Base-by-base conservation (phyloP, 768 basidiomycete genomes). In the Termitomyces sp. region DNA sequence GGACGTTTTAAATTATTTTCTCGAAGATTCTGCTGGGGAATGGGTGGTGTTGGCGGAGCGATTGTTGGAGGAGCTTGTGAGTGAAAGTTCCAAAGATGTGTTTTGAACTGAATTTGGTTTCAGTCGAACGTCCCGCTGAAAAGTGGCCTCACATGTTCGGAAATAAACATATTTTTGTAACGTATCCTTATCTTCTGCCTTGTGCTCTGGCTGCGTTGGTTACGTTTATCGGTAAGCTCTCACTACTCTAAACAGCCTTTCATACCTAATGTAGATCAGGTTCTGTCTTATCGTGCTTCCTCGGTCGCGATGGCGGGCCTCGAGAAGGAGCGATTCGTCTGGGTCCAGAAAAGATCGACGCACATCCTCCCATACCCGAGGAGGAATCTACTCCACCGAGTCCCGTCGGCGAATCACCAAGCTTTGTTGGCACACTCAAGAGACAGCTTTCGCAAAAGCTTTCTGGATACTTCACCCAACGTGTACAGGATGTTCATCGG, bases 11-110 rank as follows among this genome's bases (percentile, higher is more conserved):
- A 58, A 55, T 44, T 29, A 49, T 53, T 28, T 42, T 33, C 57
- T 50, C 56, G 31, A 56, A 92, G 90, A 12, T 97, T 96, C 70
- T 92, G 87, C 63, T 97, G 96, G 97, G 95, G 94, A 59, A 83
- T 98, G 62, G 97, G 96, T 60, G 97, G 95, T 82, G 92, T 94
- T 13, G 83, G 87, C 47, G 93, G 93, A 45, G 89, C 90, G 47
- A 88, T 94, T 53, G 80, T 95, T 31, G 94, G 92, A 60, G 91
- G 91, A 64, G 75, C 85, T 64, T 87, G 92, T 92, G 62, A 70
- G 90, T 77, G 56, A 49, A 49, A 33, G 8, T 31, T 9, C 41
- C 61, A 20, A 44, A 28, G 13, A 28, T 37, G 18, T 56, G 18
- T 20, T 20, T 28, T n/a, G 18, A n/a, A 56, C 54, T 59, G 49